Conservation (phyloP, 2,329 filamentous ascomycete species). For the Neocatenulostroma microsporum region DNA sequence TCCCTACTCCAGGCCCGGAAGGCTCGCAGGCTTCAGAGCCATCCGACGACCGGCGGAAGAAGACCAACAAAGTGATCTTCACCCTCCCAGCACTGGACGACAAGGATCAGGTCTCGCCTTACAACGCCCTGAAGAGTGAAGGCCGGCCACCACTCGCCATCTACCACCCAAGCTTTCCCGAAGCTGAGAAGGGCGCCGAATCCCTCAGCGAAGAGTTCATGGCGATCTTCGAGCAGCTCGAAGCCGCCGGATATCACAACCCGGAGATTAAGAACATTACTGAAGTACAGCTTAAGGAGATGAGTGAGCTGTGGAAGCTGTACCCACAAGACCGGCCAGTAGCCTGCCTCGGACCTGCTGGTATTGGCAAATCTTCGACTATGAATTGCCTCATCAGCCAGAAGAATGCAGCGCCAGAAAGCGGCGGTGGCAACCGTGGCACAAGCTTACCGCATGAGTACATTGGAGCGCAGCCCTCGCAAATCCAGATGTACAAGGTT, state of each 20-base stretch:
- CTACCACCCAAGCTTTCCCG: constrained; percentile 6
- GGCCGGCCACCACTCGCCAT: constrained; percentile 3
- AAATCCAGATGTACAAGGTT: not conserved
- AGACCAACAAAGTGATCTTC: not conserved
- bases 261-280: constrained; percentile 1
- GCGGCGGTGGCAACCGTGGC: constrained; percentile 3
- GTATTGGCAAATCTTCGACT: constrained; percentile 6
- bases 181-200: constrained; percentile 1
- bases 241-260: constrained; percentile 2
- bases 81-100: not conserved
- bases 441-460: constrained; percentile 8
- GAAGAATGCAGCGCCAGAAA: constrained; percentile 2
- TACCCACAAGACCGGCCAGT: constrained; percentile 2
- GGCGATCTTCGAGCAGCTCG: not conserved
- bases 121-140: constrained; percentile 1
- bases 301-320: not conserved
- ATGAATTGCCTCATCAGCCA: constrained; percentile 6
- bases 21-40: not conserved
- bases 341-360: constrained; percentile 5
- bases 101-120: not conserved
- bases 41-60: constrained; percentile 1
- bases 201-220: constrained; percentile 2
- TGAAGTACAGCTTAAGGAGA: constrained; percentile 1
- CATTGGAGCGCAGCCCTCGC: not conserved
- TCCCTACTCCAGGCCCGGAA: not conserved